Conservation (phyloP, 1,139 yeast species). For the Taiozyma sp. region DNA sequence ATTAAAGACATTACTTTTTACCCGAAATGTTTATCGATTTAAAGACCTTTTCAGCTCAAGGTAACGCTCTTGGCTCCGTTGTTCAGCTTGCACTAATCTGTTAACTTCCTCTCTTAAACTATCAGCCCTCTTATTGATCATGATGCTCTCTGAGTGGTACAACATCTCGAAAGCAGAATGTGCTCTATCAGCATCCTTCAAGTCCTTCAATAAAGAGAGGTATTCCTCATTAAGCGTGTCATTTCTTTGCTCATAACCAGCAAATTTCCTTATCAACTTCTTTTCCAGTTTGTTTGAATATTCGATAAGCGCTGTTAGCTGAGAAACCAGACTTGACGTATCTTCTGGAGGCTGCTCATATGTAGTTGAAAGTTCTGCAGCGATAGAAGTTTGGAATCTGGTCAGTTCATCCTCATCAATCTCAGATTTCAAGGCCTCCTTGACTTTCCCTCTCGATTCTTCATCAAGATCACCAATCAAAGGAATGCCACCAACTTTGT, state of each 20-base stretch:
- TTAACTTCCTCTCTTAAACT: constrained; percentile 38
- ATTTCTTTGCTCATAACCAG: constrained; percentile 33
- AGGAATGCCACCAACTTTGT: constrained; percentile 23
- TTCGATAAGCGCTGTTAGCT: constrained; percentile 23
- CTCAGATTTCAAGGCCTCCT: constrained; percentile 30
- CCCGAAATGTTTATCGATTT: background rate
- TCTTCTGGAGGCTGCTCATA: constrained; percentile 4
- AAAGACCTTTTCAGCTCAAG: constrained; percentile 20
- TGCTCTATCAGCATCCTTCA: constrained; percentile 26
- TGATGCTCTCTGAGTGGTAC: constrained; percentile 29
- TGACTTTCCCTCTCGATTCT: constrained; percentile 27
- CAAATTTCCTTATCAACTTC: constrained; percentile 27
- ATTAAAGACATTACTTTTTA: too few relatives aligned
- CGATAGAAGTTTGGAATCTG: constrained; percentile 7
- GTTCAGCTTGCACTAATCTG: constrained; percentile 34
- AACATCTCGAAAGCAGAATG: constrained; percentile 24
- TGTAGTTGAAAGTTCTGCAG: constrained; percentile 4
- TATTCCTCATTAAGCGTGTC: constrained; percentile 27
- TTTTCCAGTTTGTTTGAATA: constrained; percentile 32
- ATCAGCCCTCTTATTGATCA: constrained; percentile 28
- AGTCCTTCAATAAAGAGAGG: constrained; percentile 24
- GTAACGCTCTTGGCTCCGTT: constrained; percentile 30
- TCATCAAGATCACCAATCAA: constrained; percentile 40
- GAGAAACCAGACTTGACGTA: constrained; percentile 16
- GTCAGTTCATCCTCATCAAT: constrained; percentile 8